Conservation (phyloP, 164 flowering plant genomes). For the Aristolochia fimbriata region DNA sequence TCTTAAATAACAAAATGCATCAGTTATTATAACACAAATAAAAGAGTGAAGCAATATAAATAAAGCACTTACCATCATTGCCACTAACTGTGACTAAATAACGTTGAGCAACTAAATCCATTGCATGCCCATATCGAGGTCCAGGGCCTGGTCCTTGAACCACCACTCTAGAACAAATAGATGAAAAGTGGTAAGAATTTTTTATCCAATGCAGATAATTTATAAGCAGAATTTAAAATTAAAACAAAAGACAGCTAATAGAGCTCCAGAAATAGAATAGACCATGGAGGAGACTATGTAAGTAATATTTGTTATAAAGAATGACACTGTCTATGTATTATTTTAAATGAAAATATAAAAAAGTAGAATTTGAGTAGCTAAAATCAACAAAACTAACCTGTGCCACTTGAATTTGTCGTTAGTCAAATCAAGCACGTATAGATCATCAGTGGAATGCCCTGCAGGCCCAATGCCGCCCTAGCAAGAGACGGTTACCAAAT, state of each 20-base stretch:
- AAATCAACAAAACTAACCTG: slow-evolving; percentile 32
- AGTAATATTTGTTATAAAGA: no score
- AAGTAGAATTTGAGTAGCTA: neutral
- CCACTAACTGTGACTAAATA: slow-evolving; percentile 14
- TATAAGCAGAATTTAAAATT: no score
- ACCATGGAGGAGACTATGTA: no score
- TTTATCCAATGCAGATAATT: no score
- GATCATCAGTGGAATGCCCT: slow-evolving; percentile 97
- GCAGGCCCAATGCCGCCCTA: slow-evolving; percentile 99
- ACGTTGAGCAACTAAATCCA: slow-evolving; percentile 16
- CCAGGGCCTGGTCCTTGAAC: slow-evolving; percentile 18
- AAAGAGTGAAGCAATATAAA: neutral
- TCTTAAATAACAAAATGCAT: no score
- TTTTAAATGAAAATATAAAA: neutral
- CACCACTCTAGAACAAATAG: slow-evolving; percentile 8
- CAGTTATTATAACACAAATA: no score
- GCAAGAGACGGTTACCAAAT: slow-evolving; percentile 13
- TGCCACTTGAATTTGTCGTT: slow-evolving; percentile 96
- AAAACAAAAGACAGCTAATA: no score
- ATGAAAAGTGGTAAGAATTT: neutral
- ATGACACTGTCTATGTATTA: no score
- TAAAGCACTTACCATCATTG: slow-evolving; percentile 10
- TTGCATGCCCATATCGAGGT: slow-evolving; percentile 16
- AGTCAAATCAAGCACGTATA: slow-evolving; percentile 86
- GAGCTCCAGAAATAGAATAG: no score